Base-by-base conservation (phyloP, 495 filamentous ascomycete genomes). In the Antarctomyces pellizariae region DNA sequence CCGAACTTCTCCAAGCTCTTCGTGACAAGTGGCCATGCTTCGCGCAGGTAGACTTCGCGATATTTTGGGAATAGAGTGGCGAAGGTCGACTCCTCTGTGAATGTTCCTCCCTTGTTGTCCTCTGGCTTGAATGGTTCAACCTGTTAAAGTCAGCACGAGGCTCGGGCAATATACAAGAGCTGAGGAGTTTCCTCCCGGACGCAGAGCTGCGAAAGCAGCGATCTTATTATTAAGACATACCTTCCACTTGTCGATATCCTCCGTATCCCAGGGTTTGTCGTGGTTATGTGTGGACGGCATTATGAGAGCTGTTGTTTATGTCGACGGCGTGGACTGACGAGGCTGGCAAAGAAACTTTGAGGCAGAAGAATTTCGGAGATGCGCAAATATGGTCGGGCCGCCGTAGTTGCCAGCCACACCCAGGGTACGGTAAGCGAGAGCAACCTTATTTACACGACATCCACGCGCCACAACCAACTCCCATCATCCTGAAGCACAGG, bases 211-310 rank as follows among this genome's bases (percentile, higher is more conserved):
- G n/a, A 28, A 20, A 16, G 11, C 2, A 16, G 12, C 18, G n/a
- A n/a, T n/a, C n/a, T n/a, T n/a, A n/a, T n/a, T n/a, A n/a, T n/a
- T n/a, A n/a, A n/a, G n/a, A 44, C 39, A 31, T 35, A 77, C 64
- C 64, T 82, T 86, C 84, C 84, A 97, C 46, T 91, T 91, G 47
- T 97, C 84, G 36, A 93, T 80, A 41, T 92, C 86, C 32, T 86
- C 80, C 25, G 80, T 92, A 47, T 97, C 84, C 86, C 84, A 95
- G 18, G 86, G 77, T 47, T 97, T 97, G 3, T 92, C 80, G 32
- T 64, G 71, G 32, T 92, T 86, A 56, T 92, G 71, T 31, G 78
- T 92, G 28, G 78, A 89, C 30, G 84, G 84, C 84, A 93, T 93
- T 12, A 36, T 38, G 36, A n/a, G n/a, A n/a, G n/a, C n/a, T n/a